Conservation (phyloP, 164 flowering plant species). For the Vitis amurensis region DNA sequence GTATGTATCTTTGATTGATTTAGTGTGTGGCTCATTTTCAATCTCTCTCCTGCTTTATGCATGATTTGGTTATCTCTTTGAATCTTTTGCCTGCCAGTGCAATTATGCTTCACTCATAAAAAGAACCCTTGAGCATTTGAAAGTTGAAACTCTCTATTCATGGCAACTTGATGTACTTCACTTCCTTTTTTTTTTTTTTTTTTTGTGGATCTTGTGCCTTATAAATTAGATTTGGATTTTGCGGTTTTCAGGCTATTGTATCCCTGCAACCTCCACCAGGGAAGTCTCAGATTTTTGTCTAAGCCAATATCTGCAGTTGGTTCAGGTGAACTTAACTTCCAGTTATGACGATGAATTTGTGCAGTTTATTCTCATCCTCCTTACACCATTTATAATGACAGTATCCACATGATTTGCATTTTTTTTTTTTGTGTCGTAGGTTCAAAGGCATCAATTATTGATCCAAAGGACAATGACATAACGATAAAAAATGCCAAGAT, state of each 20-base stretch:
- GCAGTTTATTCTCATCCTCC: slow-evolving; percentile 2
- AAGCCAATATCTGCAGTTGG: slow-evolving; percentile 41
- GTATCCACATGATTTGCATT: background rate
- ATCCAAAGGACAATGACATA: slow-evolving; percentile 31
- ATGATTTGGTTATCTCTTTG: too few relatives aligned
- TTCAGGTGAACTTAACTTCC: slow-evolving; percentile 41
- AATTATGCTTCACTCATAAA: background rate
- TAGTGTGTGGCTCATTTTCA: too few relatives aligned
- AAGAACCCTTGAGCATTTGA: too few relatives aligned
- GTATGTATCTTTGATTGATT: too few relatives aligned
- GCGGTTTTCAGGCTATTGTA: slow-evolving; percentile 22
- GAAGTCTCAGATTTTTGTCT: slow-evolving; percentile 10
- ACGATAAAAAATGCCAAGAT: slow-evolving; percentile 42
- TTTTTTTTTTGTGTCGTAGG: slow-evolving; percentile 34
- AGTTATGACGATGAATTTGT: background rate
- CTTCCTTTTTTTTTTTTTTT: background rate
- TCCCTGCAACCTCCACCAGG: slow-evolving; percentile 3
- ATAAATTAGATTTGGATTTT: too few relatives aligned
- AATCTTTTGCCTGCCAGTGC: too few relatives aligned
- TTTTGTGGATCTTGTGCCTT: background rate
- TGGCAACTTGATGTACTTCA: background rate
- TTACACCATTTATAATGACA: background rate
- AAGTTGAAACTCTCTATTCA: background rate
- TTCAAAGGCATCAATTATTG: slow-evolving; percentile 52
- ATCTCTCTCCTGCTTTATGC: too few relatives aligned